phyloP scores from a whole-genome alignment of 352 stramenopile species.

The Lagenidium giganteum region DNA sequence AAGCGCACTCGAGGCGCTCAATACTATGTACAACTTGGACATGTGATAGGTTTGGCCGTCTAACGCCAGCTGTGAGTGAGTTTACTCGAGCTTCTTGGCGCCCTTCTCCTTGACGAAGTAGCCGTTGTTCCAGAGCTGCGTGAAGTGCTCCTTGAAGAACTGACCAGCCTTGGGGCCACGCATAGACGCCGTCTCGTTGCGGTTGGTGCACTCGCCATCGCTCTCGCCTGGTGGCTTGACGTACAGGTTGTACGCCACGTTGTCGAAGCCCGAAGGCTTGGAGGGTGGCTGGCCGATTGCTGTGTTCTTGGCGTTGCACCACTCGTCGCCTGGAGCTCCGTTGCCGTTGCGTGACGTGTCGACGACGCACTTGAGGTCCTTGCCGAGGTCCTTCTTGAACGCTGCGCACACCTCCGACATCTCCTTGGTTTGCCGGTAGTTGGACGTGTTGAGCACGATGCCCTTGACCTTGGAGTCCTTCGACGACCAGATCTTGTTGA shows the following conservation, averaged over 20 bases:
- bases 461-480: constrained; percentile 48
- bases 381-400: too few relatives aligned
- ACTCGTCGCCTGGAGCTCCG: constrained; percentile 32
- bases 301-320: constrained; percentile 62
- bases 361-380: constrained; percentile 36
- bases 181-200: constrained; percentile 50
- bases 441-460: constrained; percentile 68
- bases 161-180: constrained; percentile 27
- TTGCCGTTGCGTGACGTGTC: constrained; percentile 71
- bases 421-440: constrained; percentile 58
- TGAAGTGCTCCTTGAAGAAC: constrained; percentile 51
- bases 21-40: too few relatives aligned
- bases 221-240: constrained; percentile 54
- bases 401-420: constrained; percentile 39
- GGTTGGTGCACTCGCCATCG: constrained; percentile 49
- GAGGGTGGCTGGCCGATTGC: constrained; percentile 52
- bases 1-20: too few relatives aligned
- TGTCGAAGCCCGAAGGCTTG: constrained; percentile 25
- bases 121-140: constrained; percentile 51
- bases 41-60: too few relatives aligned
- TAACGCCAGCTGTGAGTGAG: too few relatives aligned
- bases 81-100: too few relatives aligned
- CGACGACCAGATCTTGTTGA: constrained; percentile 14
- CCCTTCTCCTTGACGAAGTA: constrained; percentile 28
- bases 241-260: constrained; percentile 57